Evolutionary conservation across 1,139 yeast species (phyloP).

Genomic region (Pichia sp.): DNA sequence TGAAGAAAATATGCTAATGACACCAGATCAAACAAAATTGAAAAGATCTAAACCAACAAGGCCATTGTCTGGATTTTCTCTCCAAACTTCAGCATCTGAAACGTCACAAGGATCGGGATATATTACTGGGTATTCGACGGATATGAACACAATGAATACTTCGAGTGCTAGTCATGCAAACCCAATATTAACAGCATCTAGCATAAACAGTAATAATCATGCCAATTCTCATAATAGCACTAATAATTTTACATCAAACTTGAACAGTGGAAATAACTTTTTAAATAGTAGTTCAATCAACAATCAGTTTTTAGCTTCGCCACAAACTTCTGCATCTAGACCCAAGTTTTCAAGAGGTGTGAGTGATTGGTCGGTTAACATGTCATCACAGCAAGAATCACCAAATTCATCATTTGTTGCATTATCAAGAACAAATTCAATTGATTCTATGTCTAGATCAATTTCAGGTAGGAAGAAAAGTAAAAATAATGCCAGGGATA

Average conservation of each 20-base stretch:
- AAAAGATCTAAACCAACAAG: conserved; percentile 15
- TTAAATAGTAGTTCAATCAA: neutral
- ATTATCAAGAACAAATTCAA: conserved; percentile 26
- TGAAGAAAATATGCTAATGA: conserved; percentile 2
- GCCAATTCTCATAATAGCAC: neutral
- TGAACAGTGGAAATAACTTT: neutral
- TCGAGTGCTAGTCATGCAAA: neutral
- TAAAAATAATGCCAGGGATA: conserved; percentile 5
- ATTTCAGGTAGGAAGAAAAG: conserved; percentile 19
- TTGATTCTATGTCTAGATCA: conserved; percentile 26
- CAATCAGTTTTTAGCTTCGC: conserved; percentile 8
- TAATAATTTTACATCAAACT: neutral
- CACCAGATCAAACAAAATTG: conserved; percentile 6
- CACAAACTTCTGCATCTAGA: conserved; percentile 8
- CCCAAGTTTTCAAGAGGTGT: conserved; percentile 25
- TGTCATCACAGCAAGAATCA: conserved; percentile 26
- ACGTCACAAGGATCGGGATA: conserved; percentile 31
- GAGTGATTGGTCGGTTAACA: conserved; percentile 27
- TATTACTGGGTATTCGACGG: conserved; percentile 30
- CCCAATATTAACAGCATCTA: neutral
- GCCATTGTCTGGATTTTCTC: conserved; percentile 29
- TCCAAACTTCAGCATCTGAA: conserved; percentile 29
- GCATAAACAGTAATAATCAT: neutral
- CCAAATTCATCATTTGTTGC: conserved; percentile 29
- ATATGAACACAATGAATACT: conserved; percentile 12